Conservation (phyloP, 352 stramenopile genomes). For the Blastocystis sp. region DNA sequence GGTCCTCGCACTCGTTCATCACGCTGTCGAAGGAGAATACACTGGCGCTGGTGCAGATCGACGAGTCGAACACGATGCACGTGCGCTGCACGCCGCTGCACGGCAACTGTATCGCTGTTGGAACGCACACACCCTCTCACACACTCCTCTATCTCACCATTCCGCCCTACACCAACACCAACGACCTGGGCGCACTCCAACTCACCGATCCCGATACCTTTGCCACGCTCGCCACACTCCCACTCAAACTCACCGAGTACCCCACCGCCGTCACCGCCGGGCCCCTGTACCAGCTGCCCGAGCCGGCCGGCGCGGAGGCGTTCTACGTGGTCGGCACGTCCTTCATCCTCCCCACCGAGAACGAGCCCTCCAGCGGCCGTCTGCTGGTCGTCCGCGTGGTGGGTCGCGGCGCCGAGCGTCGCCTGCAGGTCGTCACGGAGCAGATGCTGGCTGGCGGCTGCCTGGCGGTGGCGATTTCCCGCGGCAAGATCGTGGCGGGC, state of each 20-base stretch:
- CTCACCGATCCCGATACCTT: not conserved
- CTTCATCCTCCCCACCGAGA: constrained; percentile 36
- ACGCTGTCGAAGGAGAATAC: not conserved
- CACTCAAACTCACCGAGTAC: constrained; percentile 26
- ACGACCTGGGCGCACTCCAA: not conserved
- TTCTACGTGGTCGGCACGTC: constrained; percentile 46
- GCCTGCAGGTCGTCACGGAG: constrained; percentile 16
- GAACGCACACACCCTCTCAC: not conserved
- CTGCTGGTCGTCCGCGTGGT: constrained; percentile 12
- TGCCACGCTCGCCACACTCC: not conserved
- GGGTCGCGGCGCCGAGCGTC: not conserved
- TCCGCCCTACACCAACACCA: not conserved
- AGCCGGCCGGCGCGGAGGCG: not conserved
- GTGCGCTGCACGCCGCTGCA: not conserved
- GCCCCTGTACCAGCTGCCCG: not conserved
- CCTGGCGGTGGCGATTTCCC: not conserved
- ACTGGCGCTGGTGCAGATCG: constrained; percentile 12
- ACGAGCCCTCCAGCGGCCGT: constrained; percentile 16
- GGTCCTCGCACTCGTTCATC: not conserved
- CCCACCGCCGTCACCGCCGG: not conserved
- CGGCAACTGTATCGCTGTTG: constrained; percentile 4
- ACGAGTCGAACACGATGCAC: constrained; percentile 23
- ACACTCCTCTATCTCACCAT: constrained; percentile 7
- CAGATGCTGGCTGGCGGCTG: constrained; percentile 9
- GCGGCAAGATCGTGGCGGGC: constrained; percentile 22